phyloP scores from a whole-genome alignment of 257 asterid genomes.

The Ilex asprella region DNA sequence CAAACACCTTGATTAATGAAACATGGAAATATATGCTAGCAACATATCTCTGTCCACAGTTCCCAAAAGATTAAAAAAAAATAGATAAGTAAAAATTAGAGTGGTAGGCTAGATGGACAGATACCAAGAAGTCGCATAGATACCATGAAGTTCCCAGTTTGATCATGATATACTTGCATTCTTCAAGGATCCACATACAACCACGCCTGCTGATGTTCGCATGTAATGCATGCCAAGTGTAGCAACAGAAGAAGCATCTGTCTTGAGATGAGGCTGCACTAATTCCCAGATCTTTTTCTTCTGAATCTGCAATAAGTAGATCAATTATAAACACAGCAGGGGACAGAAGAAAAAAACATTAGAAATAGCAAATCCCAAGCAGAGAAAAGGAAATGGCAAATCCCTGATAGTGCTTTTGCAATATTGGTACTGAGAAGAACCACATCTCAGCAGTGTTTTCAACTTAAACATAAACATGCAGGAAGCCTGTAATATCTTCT shows the following conservation, averaged over 20 bases:
- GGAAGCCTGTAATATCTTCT: no score
- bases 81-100: no score
- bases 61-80: no score
- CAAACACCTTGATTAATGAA: no score
- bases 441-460: no score
- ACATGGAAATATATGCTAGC: no score
- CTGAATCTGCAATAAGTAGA: constrained; percentile 47
- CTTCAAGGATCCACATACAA: constrained; percentile 48
- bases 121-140: no score
- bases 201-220: constrained; percentile 61
- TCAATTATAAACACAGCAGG: not conserved
- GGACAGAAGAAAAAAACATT: not conserved
- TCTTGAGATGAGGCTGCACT: constrained; percentile 76
- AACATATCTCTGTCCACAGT: no score
- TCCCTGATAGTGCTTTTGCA: no score
- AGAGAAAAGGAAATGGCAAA: not conserved
- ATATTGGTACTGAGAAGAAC: no score
- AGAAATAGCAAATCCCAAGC: not conserved
- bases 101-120: no score
- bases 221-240: constrained; percentile 45
- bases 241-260: constrained; percentile 55
- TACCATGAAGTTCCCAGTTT: not conserved
- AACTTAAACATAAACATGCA: no score
- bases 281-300: constrained; percentile 93
- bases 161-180: constrained; percentile 65